Base-by-base conservation (phyloP, 2,329 filamentous ascomycete genomes). In the Emericellopsis atlantica region DNA sequence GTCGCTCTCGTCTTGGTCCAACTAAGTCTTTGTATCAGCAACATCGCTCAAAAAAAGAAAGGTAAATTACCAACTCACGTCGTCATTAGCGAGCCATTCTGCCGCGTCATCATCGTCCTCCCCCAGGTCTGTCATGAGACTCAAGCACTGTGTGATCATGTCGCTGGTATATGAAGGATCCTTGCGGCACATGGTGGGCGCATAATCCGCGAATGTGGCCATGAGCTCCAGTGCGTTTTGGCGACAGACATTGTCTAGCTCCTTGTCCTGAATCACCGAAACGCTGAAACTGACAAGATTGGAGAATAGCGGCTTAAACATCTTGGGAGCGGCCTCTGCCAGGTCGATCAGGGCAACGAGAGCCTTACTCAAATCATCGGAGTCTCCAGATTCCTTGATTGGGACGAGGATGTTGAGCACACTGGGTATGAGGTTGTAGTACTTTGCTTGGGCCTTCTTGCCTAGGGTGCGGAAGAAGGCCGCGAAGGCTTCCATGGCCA, bases 141-240 rank as follows among this genome's bases (percentile, higher is more conserved):
- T 96, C 50, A 98, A 67, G 60, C 92, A 98, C 61, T 98, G 92
- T 1, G 89, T 96, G 48, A 98, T 93, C 92, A 98, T 98, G 48
- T 95, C 88, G 45, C 76, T 81, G 2, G 89, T 92, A 63, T 93
- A 98, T 10, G 79, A 82, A n/a, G 79, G 64, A 56, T 98, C 90
- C 59, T 95, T 95, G 57, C 83, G 86, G 69, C 92, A 96, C 80
- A 96, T 90, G 32, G 83, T 82, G 5, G 92, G 88, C 1, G 87
- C 84, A 53, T 90, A 92, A 56, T 98, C 92, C 49, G 90, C 89
- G 59, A 98, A 98, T 0, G 92, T 98, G 22, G 89, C 89, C 86
- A 98, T 95, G 42, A 98, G 74, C 60, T 98, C 92, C 34, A 98
- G 71, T 0, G 90, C 88, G 56, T 96, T 96, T 61, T 98, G 92